Evolutionary conservation across 495 filamentous ascomycete genomes (phyloP).

Genomic region (Glarea lozoyensis): DNA sequence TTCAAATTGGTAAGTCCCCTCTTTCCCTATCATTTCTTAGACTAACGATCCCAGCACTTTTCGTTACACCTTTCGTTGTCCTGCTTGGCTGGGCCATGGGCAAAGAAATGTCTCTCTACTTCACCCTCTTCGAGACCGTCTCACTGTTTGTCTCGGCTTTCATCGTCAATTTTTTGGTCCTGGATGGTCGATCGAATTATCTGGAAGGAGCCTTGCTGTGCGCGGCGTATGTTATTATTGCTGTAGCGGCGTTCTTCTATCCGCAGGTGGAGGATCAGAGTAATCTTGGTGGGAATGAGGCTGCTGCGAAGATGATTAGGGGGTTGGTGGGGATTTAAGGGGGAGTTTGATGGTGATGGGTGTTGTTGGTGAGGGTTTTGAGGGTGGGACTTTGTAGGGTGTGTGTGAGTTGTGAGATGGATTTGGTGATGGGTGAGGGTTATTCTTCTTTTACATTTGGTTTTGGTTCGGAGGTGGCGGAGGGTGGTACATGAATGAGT

Average conservation of each 20-base stretch:
- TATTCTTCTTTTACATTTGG: too few relatives aligned
- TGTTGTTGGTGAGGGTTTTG: too few relatives aligned
- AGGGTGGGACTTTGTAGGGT: too few relatives aligned
- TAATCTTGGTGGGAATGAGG: slow-evolving; percentile 20
- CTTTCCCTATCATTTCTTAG: neutral
- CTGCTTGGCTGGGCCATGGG: slow-evolving; percentile 81
- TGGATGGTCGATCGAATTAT: slow-evolving; percentile 84
- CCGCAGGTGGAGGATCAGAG: slow-evolving; percentile 43
- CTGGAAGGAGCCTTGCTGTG: slow-evolving; percentile 76
- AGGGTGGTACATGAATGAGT: too few relatives aligned
- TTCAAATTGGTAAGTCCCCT: slow-evolving; percentile 53
- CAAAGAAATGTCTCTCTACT: slow-evolving; percentile 81
- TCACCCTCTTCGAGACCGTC: slow-evolving; percentile 87
- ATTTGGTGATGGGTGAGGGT: too few relatives aligned
- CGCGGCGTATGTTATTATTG: slow-evolving; percentile 77
- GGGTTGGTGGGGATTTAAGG: neutral
- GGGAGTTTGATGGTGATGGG: too few relatives aligned
- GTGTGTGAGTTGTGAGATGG: too few relatives aligned
- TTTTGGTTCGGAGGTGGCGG: too few relatives aligned
- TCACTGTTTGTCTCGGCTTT: slow-evolving; percentile 80
- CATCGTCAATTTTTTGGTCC: slow-evolving; percentile 80
- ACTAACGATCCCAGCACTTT: slow-evolving; percentile 51
- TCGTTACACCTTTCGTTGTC: slow-evolving; percentile 82
- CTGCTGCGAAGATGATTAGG: slow-evolving; percentile 12
- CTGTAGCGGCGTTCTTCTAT: slow-evolving; percentile 56